Conservation (phyloP, 2,329 filamentous ascomycete species). For the Neoarthrinium moseri region DNA sequence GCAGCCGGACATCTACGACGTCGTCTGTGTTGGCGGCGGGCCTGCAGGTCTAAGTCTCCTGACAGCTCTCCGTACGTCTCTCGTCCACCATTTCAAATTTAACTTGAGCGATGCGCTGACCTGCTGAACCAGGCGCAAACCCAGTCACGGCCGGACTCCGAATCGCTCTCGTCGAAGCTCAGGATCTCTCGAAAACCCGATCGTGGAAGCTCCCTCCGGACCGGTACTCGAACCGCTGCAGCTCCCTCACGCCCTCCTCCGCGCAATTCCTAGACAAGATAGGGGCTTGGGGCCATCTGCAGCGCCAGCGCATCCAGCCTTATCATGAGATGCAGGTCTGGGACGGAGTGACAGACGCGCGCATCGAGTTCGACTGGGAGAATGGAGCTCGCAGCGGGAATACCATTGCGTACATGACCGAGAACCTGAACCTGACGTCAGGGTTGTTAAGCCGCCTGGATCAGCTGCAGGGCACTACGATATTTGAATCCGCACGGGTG, state of each 20-base stretch:
- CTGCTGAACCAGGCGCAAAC: conserved; percentile 61
- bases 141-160: conserved; percentile 73
- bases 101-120: neutral
- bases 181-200: conserved; percentile 71
- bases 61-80: conserved; percentile 68
- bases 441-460: conserved; percentile 72
- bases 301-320: conserved; percentile 71
- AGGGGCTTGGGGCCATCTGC: conserved; percentile 80
- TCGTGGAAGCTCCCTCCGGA: conserved; percentile 65
- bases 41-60: conserved; percentile 84
- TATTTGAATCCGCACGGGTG: conserved; percentile 77
- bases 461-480: conserved; percentile 64
- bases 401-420: conserved; percentile 92
- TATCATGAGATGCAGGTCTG: conserved; percentile 98
- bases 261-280: conserved; percentile 79
- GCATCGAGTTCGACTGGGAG: conserved; percentile 84
- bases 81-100: neutral
- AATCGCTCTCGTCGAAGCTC: conserved; percentile 86
- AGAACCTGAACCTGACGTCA: conserved; percentile 86
- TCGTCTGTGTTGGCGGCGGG: conserved; percentile 87
- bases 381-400: conserved; percentile 36
- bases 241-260: conserved; percentile 87
- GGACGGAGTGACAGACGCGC: conserved; percentile 86
- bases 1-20: conserved; percentile 79
- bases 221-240: conserved; percentile 90